Evolutionary conservation across 139 green algal species (phyloP).

Genomic region (Pleodorina starrii): DNA sequence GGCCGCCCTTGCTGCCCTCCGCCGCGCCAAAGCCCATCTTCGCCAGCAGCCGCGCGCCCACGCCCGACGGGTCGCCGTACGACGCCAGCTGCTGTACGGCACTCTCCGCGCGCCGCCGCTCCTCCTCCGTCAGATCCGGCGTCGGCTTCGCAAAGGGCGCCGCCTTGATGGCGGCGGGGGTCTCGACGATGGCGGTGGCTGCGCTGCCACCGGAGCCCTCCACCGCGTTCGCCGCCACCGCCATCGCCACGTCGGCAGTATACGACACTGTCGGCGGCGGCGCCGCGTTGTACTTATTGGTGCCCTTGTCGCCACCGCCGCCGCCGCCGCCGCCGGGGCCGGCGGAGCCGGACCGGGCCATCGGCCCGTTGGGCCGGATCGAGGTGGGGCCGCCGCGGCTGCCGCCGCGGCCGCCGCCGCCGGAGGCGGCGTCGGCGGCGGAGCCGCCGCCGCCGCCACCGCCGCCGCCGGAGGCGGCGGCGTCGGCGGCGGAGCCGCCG

Average conservation of each 20-base stretch:
- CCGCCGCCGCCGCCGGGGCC: neutral
- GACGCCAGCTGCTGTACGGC: slow-evolving; percentile 56
- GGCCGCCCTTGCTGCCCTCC: slow-evolving; percentile 64
- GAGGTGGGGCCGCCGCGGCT: neutral
- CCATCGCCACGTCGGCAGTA: slow-evolving; percentile 68
- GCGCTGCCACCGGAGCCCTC: slow-evolving; percentile 24
- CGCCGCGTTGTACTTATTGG: slow-evolving; percentile 66
- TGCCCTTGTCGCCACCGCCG: neutral
- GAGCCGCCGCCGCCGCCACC: neutral
- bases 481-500: neutral
- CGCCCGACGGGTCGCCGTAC: slow-evolving; percentile 65
- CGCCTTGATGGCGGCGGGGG: slow-evolving; percentile 20
- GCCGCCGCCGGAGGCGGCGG: neutral
- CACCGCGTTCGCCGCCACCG: slow-evolving; percentile 61
- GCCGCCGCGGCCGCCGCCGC: neutral
- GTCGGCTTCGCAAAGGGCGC: slow-evolving; percentile 37
- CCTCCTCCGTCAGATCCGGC: slow-evolving; percentile 56
- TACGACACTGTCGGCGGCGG: slow-evolving; percentile 64
- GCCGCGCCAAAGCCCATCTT: slow-evolving; percentile 82
- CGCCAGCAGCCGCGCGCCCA: slow-evolving; percentile 76
- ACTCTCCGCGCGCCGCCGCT: slow-evolving; percentile 48
- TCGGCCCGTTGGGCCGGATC: slow-evolving; percentile 7
- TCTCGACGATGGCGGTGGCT: neutral
- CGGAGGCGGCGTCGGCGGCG: neutral
- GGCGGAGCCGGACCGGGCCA: neutral